These are phyloP conservation scores for Leucosporidium scottii DNA, from an alignment of 768 basidiomycete genomes.

Conservation along the genomic window DNA sequence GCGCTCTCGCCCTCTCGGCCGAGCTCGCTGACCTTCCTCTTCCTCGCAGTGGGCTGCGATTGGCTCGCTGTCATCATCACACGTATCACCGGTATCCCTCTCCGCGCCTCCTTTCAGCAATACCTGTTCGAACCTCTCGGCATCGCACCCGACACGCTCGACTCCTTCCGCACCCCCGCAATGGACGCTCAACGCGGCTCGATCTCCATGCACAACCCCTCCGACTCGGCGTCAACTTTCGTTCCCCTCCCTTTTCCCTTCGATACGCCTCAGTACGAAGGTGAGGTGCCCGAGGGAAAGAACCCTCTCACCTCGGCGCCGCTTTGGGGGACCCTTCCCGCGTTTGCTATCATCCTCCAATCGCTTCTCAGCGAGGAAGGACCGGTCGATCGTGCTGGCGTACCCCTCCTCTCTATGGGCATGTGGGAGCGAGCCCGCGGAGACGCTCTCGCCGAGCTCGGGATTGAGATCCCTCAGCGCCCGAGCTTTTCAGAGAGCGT, in stretches of 20 bases:
- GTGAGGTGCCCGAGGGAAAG: not conserved
- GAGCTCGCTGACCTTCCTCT: not conserved
- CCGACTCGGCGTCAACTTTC: not conserved
- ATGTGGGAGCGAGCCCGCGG: not conserved
- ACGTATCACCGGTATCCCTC: not conserved
- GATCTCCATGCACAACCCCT: not conserved
- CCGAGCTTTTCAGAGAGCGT: not conserved
- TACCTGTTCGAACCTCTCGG: slow-evolving; percentile 14
- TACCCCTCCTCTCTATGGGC: not conserved
- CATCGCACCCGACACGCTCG: slow-evolving; percentile 10
- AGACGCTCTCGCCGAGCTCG: not conserved
- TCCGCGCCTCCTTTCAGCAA: slow-evolving; percentile 1
- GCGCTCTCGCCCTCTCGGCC: not conserved
- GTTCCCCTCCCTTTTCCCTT: not conserved
- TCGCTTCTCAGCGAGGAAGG: slow-evolving; percentile 7
- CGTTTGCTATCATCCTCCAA: slow-evolving; percentile 5
- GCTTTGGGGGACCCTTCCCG: not conserved
- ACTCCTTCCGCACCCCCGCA: slow-evolving; percentile 5
- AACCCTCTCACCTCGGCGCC: slow-evolving; percentile 2
- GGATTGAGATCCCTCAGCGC: not conserved
- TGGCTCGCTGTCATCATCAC: slow-evolving; percentile 10
- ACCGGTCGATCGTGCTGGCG: not conserved
- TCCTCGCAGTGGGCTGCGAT: not conserved
- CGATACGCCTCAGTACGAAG: slow-evolving; percentile 3
- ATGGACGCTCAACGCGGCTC: not conserved